Evolutionary conservation across 495 filamentous ascomycete species (phyloP).

Genomic region (Hypoxylon cercidicola): DNA sequence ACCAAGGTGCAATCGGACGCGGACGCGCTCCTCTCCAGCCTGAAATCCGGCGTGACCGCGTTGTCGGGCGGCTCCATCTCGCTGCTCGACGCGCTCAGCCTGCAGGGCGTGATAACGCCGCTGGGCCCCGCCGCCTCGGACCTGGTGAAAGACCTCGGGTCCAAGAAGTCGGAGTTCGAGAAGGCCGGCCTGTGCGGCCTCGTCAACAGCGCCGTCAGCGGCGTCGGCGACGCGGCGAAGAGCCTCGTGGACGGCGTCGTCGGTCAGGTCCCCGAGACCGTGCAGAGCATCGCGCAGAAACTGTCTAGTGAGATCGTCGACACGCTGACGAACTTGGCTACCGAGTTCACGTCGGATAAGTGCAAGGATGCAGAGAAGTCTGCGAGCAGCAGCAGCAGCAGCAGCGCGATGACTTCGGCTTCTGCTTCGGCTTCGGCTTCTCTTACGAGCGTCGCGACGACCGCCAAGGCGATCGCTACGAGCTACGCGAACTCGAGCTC

Average conservation of each 20-base stretch:
- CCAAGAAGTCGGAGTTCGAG: slow-evolving; percentile 51
- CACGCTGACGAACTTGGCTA: slow-evolving; percentile 42
- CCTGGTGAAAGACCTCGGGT: slow-evolving; percentile 46
- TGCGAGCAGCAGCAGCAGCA: slow-evolving; percentile 18
- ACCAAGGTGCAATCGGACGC: slow-evolving; percentile 48
- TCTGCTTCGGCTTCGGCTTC: slow-evolving; percentile 16
- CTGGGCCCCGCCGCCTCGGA: slow-evolving; percentile 46
- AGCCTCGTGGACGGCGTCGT: slow-evolving; percentile 48
- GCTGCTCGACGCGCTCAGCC: slow-evolving; percentile 45
- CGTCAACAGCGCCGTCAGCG: slow-evolving; percentile 43
- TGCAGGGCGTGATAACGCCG: slow-evolving; percentile 49
- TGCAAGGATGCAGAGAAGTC: slow-evolving; percentile 38
- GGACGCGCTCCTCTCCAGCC: slow-evolving; percentile 46
- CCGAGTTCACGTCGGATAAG: slow-evolving; percentile 28
- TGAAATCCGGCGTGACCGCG: slow-evolving; percentile 45
- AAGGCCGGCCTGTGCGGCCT: slow-evolving; percentile 44
- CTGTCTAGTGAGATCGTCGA: slow-evolving; percentile 48
- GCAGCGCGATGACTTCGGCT: background rate
- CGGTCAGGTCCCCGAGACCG: slow-evolving; percentile 48
- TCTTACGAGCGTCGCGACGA: slow-evolving; percentile 6
- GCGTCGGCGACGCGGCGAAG: slow-evolving; percentile 48
- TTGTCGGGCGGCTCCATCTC: slow-evolving; percentile 43
- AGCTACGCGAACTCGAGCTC: background rate
- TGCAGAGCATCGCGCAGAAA: slow-evolving; percentile 40
- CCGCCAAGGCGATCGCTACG: background rate